Evolutionary conservation across 805 yeast species (phyloP).

Genomic region (Blastobotrys peoriensis): DNA sequence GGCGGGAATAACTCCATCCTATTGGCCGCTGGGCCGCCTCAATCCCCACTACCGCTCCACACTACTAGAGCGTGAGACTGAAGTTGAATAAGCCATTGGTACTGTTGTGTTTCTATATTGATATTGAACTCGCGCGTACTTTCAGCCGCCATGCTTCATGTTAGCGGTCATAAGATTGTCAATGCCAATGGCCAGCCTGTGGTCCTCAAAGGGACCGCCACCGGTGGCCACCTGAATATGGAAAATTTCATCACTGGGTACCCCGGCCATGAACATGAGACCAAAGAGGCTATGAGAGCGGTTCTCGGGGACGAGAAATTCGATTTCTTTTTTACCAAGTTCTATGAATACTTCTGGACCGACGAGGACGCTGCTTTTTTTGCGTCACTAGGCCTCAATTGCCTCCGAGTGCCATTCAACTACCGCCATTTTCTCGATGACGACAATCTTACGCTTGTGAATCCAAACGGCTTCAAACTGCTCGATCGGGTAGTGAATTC

Average conservation of each 20-base stretch:
- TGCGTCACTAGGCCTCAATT: constrained; percentile 38
- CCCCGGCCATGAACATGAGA: constrained; percentile 50
- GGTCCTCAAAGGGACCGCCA: constrained; percentile 45
- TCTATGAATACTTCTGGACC: constrained; percentile 50
- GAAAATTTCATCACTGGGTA: constrained; percentile 53
- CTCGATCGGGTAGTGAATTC: constrained; percentile 40
- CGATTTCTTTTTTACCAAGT: constrained; percentile 45
- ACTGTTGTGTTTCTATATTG: no score
- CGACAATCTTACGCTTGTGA: constrained; percentile 39
- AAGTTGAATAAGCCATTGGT: no score
- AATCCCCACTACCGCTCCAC: no score
- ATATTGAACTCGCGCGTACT: no score
- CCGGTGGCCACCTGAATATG: constrained; percentile 46
- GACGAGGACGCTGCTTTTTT: constrained; percentile 44
- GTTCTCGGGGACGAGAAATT: constrained; percentile 44
- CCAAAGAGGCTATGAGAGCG: constrained; percentile 35
- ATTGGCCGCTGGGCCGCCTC: no score
- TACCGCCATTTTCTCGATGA: constrained; percentile 46
- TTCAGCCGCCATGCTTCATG: no score
- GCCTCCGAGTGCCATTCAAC: constrained; percentile 47
- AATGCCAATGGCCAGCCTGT: constrained; percentile 36
- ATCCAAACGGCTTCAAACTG: constrained; percentile 40
- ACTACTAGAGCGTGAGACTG: no score
- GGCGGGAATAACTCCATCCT: no score
- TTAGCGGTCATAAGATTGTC: no score